A percentile compares a stretch with the other conserved stretches of the same genome.
Conservation (phyloP, 164 flowering plant species). For the Stephania japonica region DNA sequence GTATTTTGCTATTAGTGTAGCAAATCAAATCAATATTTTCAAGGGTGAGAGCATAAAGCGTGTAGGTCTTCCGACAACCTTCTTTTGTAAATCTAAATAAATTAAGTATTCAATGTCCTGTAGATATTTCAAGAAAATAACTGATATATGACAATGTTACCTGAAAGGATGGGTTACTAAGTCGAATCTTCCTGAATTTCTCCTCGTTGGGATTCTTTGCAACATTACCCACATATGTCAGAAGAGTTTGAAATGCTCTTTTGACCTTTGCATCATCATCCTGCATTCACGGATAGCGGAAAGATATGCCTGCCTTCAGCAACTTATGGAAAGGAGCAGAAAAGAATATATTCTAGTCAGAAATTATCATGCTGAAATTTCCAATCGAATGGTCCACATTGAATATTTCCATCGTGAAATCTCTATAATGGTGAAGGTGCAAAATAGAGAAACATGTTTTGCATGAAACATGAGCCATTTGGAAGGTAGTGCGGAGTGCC, state of each 20-base stretch:
- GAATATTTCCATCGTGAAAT: not conserved
- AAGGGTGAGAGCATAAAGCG: not conserved
- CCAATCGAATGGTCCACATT: not conserved
- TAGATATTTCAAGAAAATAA: not conserved
- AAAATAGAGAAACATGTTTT: no score
- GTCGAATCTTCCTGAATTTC: constrained; percentile 80
- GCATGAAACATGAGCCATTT: no score
- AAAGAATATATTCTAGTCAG: not conserved
- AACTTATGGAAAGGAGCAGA: not conserved
- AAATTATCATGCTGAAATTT: not conserved
- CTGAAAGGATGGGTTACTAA: constrained; percentile 62
- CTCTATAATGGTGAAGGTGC: no score
- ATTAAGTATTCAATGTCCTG: not conserved
- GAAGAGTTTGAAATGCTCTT: constrained; percentile 89
- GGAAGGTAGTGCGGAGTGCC: no score
- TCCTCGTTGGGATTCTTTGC: constrained; percentile 87
- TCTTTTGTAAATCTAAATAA: not conserved
- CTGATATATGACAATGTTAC: constrained; percentile 18
- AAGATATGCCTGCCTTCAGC: not conserved
- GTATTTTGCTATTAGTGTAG: no score
- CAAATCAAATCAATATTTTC: no score
- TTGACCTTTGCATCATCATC: constrained; percentile 94
- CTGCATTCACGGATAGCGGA: constrained; percentile 26
- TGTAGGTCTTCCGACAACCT: not conserved
- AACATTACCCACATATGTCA: constrained; percentile 81